Conservation (phyloP, 257 asterid genomes). For the Nicotiana undulata region DNA sequence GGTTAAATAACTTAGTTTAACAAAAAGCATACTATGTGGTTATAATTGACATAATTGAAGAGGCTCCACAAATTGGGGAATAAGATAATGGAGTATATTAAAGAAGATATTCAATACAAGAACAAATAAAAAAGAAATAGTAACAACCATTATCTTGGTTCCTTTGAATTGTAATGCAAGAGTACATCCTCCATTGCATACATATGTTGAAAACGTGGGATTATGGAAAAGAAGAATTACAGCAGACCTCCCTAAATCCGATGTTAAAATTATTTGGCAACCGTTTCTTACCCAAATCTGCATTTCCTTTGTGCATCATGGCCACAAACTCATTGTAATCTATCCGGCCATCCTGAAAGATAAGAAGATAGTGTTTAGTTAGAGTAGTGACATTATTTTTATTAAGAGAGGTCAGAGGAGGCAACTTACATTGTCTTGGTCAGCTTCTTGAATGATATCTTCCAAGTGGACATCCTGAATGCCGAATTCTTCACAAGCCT, state of each 20-base stretch:
- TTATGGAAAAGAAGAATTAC: neutral
- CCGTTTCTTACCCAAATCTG: slow-evolving; percentile 30
- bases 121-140: neutral
- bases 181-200: neutral
- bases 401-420: no score
- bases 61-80: slow-evolving; percentile 1
- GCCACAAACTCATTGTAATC: slow-evolving; percentile 49
- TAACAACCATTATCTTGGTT: neutral
- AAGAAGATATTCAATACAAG: neutral
- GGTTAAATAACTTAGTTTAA: neutral
- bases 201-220: neutral
- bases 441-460: slow-evolving; percentile 82
- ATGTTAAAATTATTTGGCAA: slow-evolving; percentile 9
- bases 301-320: slow-evolving; percentile 42
- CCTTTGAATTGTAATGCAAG: neutral
- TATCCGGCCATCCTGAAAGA: slow-evolving; percentile 39
- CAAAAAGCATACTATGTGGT: neutral
- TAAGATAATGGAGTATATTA: no score
- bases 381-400: no score
- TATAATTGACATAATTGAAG: neutral
- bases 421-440: slow-evolving; percentile 58
- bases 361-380: neutral
- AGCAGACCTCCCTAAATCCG: slow-evolving; percentile 17
- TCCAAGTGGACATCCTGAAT: slow-evolving; percentile 51
- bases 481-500: slow-evolving; percentile 79